phyloP scores from a whole-genome alignment of 257 asterid species.

The Penstemon barbatus region DNA sequence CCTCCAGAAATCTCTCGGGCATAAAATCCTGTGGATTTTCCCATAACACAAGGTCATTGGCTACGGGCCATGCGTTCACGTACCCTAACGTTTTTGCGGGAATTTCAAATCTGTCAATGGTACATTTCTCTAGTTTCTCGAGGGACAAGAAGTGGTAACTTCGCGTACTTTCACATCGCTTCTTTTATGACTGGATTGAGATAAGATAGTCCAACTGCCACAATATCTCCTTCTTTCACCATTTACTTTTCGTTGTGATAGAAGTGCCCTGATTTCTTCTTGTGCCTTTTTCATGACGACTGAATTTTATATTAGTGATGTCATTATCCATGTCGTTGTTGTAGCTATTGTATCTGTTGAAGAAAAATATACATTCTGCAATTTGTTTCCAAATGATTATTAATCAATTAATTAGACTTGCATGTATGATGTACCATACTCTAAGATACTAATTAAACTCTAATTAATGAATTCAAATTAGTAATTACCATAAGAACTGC shows the following conservation, averaged over 20 bases:
- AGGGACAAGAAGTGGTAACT: constrained; percentile 28
- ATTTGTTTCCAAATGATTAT: not conserved
- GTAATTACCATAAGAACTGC: too few species aligned
- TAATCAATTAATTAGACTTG: not conserved
- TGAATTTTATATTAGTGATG: constrained; percentile 10
- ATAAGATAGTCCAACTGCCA: constrained; percentile 23
- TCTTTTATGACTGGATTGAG: constrained; percentile 36
- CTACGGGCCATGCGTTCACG: constrained; percentile 28
- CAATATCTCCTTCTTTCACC: constrained; percentile 23
- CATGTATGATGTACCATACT: not conserved
- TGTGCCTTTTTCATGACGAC: not conserved
- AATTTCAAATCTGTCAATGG: constrained; percentile 22
- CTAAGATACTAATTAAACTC: not conserved
- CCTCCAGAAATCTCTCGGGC: constrained; percentile 29
- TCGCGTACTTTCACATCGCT: constrained; percentile 32
- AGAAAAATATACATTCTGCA: constrained; percentile 14
- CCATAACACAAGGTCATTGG: constrained; percentile 26
- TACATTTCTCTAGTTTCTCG: constrained; percentile 17
- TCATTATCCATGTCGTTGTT: constrained; percentile 9
- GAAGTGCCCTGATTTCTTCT: constrained; percentile 12
- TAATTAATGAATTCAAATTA: not conserved
- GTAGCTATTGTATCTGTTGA: constrained; percentile 10
- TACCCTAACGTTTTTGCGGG: constrained; percentile 21
- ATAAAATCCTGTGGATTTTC: constrained; percentile 19
- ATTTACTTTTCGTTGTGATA: not conserved